Evolutionary conservation across 208 protist genomes (phyloP).

Genomic region (Crithidia expoeki): DNA sequence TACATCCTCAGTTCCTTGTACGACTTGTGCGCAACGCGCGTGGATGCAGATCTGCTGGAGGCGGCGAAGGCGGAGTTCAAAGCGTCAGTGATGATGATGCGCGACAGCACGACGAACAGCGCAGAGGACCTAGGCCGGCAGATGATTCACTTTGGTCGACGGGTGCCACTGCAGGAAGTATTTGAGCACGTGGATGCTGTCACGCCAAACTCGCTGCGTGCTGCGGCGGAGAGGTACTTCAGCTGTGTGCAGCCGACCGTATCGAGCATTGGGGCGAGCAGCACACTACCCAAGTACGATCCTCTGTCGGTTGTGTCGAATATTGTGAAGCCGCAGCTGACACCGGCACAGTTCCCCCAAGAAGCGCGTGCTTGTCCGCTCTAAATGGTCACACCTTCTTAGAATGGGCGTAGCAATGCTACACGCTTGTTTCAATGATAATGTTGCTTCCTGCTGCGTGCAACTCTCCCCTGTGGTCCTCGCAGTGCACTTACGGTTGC

Average conservation of each 20-base stretch:
- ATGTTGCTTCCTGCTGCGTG: too few species aligned
- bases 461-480: too few species aligned
- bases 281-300: conserved; percentile 61
- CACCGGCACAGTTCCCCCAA: conserved; percentile 19
- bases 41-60: conserved; percentile 85
- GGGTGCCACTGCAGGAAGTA: conserved; percentile 91
- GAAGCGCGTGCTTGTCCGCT: conserved; percentile 26
- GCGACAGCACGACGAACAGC: conserved; percentile 95
- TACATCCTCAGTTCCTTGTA: conserved; percentile 72
- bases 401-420: too few species aligned
- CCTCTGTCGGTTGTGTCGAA: conserved; percentile 41
- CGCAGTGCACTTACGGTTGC: too few species aligned
- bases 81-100: conserved; percentile 91
- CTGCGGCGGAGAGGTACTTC: conserved; percentile 77
- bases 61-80: conserved; percentile 95
- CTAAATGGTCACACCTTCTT: too few species aligned
- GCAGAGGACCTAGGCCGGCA: conserved; percentile 97
- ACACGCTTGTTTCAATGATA: too few species aligned
- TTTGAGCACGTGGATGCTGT: conserved; percentile 94
- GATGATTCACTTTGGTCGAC: conserved; percentile 92
- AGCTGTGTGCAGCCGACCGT: conserved; percentile 57
- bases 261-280: conserved; percentile 77
- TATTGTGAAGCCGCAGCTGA: conserved; percentile 52
- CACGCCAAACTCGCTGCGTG: conserved; percentile 78
- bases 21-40: conserved; percentile 60